These are phyloP conservation scores for Pichia sp. DNA, from an alignment of 1,139 yeast genomes.

Conservation along the genomic window DNA sequence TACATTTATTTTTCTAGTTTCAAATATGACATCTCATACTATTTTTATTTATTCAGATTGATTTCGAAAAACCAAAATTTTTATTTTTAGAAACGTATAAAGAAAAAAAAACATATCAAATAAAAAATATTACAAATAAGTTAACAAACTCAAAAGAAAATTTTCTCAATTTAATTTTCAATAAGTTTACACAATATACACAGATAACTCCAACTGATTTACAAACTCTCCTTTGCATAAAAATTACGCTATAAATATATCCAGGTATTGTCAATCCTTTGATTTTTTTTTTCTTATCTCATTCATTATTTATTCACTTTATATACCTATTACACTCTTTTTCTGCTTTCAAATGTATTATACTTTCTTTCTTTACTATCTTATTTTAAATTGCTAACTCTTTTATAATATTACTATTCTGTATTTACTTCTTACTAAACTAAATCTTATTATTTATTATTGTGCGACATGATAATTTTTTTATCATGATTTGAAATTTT, in stretches of 20 bases:
- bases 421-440: background rate
- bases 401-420: background rate
- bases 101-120: background rate
- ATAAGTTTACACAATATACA: background rate
- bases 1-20: too few relatives aligned
- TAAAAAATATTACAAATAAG: background rate
- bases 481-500: too few relatives aligned
- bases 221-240: background rate
- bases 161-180: too few relatives aligned
- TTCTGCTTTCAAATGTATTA: conserved; percentile 6
- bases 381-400: background rate
- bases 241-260: background rate
- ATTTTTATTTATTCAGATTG: too few relatives aligned
- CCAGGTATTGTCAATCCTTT: background rate
- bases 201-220: background rate
- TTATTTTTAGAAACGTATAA: background rate
- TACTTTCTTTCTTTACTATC: conserved; percentile 1
- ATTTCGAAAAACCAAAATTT: too few relatives aligned
- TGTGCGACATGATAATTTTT: too few relatives aligned
- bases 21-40: too few relatives aligned
- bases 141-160: background rate
- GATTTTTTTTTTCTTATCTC: background rate
- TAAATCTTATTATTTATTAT: background rate
- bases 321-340: conserved; percentile 1
- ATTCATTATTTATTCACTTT: too few relatives aligned